Base-by-base conservation (phyloP, 192 early-diverging fungal species). In the Martensiomyces pterosporus region DNA sequence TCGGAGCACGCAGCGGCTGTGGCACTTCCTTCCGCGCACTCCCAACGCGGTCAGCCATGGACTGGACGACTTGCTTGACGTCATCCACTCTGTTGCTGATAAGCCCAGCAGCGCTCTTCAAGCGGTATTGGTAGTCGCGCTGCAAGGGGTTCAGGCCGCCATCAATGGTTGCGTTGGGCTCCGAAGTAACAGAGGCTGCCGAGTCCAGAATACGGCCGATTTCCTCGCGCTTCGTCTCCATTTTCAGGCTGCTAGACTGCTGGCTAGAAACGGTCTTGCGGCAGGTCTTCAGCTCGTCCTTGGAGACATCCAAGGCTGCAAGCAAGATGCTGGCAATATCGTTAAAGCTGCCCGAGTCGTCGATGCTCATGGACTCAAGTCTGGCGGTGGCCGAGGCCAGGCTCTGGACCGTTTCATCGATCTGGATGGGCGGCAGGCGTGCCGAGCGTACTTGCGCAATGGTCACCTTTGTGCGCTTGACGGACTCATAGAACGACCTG, bases 161-260 rank as follows among this genome's bases (percentile, higher is more conserved):
- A 14, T 60, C 49, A 39, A 46, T 21, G 14, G 52, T 55, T 6
- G 47, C 39, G 24, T 54, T 55, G 17, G 46, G 36, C 46, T 49
- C 43, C 6, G 57, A n/a, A n/a, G 33, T 33, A 9, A 49, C 24
- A 5, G 64, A 54, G 9, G 47, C 18, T 13, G 48, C 33, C 19
- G 39, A 29, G 13, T 45, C 40, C 24, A 73, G 24, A 32, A 73
- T 61, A 12, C 69, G 57, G 27, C 37, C 24, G 16, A 65, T 56
- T 29, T 73, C 69, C 16, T 65, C 62, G 33, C 62, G 57, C 40
- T 60, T 65, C 6, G 62, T 65, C 47, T 73, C 69, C 12, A 46
- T 61, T 52, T 57, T 65, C 16, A 61, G 34, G 23, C 47, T 40
- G 3, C 27, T 38, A 1, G 57, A 55, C 49, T 45, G 21, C 37